Conservation (phyloP, 2,329 filamentous ascomycete genomes). For the Thermomyces lanuginosus region DNA sequence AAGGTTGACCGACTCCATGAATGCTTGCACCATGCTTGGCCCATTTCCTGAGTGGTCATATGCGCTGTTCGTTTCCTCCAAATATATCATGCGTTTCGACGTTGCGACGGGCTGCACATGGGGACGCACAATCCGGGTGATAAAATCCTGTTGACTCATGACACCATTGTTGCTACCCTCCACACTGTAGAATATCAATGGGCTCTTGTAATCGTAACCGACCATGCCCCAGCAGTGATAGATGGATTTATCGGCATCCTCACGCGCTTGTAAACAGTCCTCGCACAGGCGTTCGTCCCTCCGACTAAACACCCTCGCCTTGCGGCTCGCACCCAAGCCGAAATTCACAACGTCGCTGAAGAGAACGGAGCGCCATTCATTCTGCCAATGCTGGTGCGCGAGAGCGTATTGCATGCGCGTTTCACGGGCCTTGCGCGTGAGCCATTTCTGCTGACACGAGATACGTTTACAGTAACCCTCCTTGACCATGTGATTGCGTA, state of each 20-base stretch:
- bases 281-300: constrained; percentile 7
- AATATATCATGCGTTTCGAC: constrained; percentile 5
- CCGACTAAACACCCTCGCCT: constrained; percentile 7
- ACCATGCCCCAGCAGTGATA: constrained; percentile 8
- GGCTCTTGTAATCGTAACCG: constrained; percentile 8
- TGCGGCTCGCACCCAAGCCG: constrained; percentile 6
- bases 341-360: constrained; percentile 8
- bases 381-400: constrained; percentile 6
- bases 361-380: constrained; percentile 6
- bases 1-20: constrained; percentile 6
- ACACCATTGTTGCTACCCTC: constrained; percentile 3
- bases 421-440: constrained; percentile 6
- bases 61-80: constrained; percentile 4
- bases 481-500: constrained; percentile 8
- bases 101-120: constrained; percentile 7
- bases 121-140: constrained; percentile 6
- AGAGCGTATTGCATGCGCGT: constrained; percentile 7
- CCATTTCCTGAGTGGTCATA: constrained; percentile 3
- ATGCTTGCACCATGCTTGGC: constrained; percentile 6
- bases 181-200: constrained; percentile 6
- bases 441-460: constrained; percentile 7
- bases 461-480: constrained; percentile 8
- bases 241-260: constrained; percentile 6
- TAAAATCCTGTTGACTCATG: constrained; percentile 6
- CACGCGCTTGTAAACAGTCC: constrained; percentile 6